Evolutionary conservation across 768 basidiomycete species (phyloP), one percentile per base, ranked within the genome.

Genomic region (Dictyophora rubrovolvata): DNA sequence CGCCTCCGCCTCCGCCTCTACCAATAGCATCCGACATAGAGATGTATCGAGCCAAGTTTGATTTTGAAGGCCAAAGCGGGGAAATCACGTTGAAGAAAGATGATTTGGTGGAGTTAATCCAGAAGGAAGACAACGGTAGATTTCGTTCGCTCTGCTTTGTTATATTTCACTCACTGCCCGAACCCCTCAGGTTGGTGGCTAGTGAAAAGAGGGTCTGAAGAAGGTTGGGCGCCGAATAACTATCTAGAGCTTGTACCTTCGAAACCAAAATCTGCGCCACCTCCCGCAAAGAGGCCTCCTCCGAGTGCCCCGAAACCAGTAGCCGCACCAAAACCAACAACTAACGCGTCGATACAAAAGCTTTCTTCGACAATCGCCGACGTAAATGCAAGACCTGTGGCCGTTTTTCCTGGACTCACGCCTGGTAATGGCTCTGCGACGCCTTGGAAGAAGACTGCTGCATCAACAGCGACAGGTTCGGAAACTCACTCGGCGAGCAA

Each of bases 201-300:
- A 34, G 87, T 97, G 59, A 89, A 86, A 77, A 92, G 87, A 71
- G 79, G 77, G 55, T 80, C 80, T 1, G 72, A 74, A 17, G 93
- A 97, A 68, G 96, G 92, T 14, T 99, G 94, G 93, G 92, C 94
- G 18, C 96, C 96, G 1, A 85, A 86, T 64, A 93, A 92, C 70
- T 96, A 93, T 67, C 83, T 95, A 7, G 93, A 96, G 68, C 78
- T 87, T 5, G 84, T 85, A 17, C 81, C 81, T 20, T 12, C 12
- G 14, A 83, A 80, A 63, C 78, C 83, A 1, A 82, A 81, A 48
- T 78, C 85, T 1, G 74, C 83, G 0, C 87, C 86, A 0, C 84
- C 89, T 1, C 74, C 75, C 0, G 69, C 68, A 53, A 73, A 72
- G 34, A 75, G 75, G 46, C 70, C 71, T 11, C 79, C 80, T 9